Evolutionary conservation across 192 early-diverging fungal genomes (phyloP), one percentile per base, ranked within the genome.

Genomic region (Dispira parvispora): DNA sequence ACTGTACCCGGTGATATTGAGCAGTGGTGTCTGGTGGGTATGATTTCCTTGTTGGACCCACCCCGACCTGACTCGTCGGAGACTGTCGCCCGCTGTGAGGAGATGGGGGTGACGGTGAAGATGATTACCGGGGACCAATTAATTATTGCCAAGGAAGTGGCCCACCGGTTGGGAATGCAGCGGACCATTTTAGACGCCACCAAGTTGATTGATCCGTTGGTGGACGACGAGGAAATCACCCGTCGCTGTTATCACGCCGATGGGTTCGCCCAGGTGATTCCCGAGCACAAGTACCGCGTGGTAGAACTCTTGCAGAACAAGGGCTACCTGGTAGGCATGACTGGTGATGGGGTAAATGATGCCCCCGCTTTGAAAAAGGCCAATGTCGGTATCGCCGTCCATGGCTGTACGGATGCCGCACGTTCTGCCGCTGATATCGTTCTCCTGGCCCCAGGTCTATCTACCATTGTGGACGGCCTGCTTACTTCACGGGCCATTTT

Each of bases 271-370:
- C 90, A 94, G 70, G 94, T 97, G 42, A 94, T 92, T 75, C 94
- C 94, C 57, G 94, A 97, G 72, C 92, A 97, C 87, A 97, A 97
- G 75, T 94, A 90, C 78, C 80, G 85, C 42, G 92, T 97, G n/a
- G 94, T 97, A 43, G 92, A 97, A 75, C 70, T 94, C 46, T 73
- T 97, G 32, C 94, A 97, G 74, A 86, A 90, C 50, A 80, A 85
- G 64, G 87, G 86, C n/a, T 67, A 84, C 23, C 69, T 90, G 12
- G 88, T 91, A 62, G 88, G 89, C 68, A 96, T 97, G 93, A 96
- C 93, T 45, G 94, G 94, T 69, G 94, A 94, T 75, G 91, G 92
- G 74, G 90, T 94, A 54, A 98, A 98, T 71, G 95, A 98, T 73
- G 95, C 95, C 16, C 95, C 95, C 13, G 95, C 95, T 20, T 75